Evolutionary conservation across 495 filamentous ascomycete species (phyloP).

Genomic region (Podospora anserina): DNA sequence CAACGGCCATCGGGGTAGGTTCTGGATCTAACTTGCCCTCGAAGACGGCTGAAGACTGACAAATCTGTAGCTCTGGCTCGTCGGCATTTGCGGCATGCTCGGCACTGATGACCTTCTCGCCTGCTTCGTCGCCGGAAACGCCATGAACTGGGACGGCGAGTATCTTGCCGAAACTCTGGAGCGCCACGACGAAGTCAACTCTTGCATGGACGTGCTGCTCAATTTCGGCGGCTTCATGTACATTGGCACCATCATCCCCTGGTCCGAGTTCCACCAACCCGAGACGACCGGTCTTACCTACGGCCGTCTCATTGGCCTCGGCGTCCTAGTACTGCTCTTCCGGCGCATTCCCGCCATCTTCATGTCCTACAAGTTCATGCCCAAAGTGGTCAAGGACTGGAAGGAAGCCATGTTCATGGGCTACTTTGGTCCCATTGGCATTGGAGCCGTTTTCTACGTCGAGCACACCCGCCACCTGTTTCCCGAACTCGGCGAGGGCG

Average conservation of each 20-base stretch:
- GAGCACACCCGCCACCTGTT: constrained; percentile 57
- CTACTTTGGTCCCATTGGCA: constrained; percentile 89
- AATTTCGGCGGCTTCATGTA: constrained; percentile 85
- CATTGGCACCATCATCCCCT: constrained; percentile 78
- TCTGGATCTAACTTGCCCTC: neutral
- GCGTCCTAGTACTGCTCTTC: constrained; percentile 71
- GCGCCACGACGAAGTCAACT: constrained; percentile 69
- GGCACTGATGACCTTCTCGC: constrained; percentile 89
- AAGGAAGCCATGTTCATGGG: constrained; percentile 73
- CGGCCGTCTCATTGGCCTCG: constrained; percentile 65
- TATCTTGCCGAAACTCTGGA: constrained; percentile 78
- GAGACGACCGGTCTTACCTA: constrained; percentile 48
- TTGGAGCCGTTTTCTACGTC: constrained; percentile 82
- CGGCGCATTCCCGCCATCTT: constrained; percentile 42
- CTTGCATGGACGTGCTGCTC: constrained; percentile 69
- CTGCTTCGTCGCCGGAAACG: constrained; percentile 86
- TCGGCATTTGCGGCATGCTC: constrained; percentile 77
- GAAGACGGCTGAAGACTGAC: neutral
- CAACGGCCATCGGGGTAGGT: constrained; percentile 70
- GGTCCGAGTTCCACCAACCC: constrained; percentile 50
- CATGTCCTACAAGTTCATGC: constrained; percentile 60
- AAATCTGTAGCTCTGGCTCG: constrained; percentile 55
- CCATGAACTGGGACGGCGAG: constrained; percentile 82
- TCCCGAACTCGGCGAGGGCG: constrained; percentile 48
- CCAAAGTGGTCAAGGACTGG: constrained; percentile 59